Base-by-base conservation (phyloP, 768 basidiomycete genomes). In the Trametes coccinea region DNA sequence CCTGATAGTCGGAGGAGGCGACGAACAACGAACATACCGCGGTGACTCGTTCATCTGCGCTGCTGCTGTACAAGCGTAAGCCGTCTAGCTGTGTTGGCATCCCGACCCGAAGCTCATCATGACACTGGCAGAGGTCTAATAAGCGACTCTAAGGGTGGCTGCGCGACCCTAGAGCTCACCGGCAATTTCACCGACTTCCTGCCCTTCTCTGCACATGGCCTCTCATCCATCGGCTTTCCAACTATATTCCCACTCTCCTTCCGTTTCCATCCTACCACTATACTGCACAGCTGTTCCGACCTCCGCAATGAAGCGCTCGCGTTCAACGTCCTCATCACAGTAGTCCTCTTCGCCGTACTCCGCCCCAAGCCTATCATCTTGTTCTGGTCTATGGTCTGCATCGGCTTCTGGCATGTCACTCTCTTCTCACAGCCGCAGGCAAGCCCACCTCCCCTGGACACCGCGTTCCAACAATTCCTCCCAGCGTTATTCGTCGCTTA, bases 21-120 rank as follows among this genome's bases (percentile, higher is more conserved):
- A 93, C 74, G 62, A 62, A 0, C 78, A 85, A 49, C 70, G 71
- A 43, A 93, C 92, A 4, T 95, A 94, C 69, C 82, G 93, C 69
- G 91, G 86, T 2, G 93, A 95, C 71, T 86, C 81, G 58, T 95
- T 94, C 71, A 83, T 94, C 40, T 95, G 93, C 71, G 85, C 90
- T 44, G 86, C 93, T 44, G 93, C 91, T 43, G 78, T 87, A 43
- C 92, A 94, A 77, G 84, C 86, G 87, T 93, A 71, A 73, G 84
- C 63, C 48, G 44, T 37, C 39, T 37, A 11, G 37, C 58, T 47
- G 22, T 46, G 48, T 5, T 2, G 11, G 11, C 5, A 37, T 37
- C 11, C 11, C 34, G 11, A 6, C 34, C 11, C 11, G 34, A 11
- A 37, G 34, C 34, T 37, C 34, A 37, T 11, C 5, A 37, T 37